A percentile compares a stretch with the other conserved stretches of the same genome.
Conservation (phyloP, 2,329 filamentous ascomycete genomes). For the Apiospora pterosperma region DNA sequence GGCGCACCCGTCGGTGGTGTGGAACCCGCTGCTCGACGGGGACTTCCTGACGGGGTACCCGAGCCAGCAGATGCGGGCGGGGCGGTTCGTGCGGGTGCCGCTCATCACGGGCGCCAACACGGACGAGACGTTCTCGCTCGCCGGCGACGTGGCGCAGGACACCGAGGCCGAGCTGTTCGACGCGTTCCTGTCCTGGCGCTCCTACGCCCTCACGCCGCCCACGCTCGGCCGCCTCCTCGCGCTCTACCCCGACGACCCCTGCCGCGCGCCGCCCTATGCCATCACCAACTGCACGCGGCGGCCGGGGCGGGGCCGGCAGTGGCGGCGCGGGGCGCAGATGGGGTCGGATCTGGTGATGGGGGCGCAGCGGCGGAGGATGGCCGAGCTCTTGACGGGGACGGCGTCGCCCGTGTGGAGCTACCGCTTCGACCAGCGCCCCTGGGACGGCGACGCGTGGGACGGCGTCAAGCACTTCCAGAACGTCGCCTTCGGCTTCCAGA, state of each 20-base stretch:
- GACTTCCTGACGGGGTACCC: conserved; percentile 45
- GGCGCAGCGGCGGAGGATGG: conserved; percentile 41
- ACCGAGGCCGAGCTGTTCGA: conserved; percentile 41
- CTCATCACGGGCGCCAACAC: conserved; percentile 46
- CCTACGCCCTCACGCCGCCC: conserved; percentile 41
- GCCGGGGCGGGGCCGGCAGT: conserved; percentile 34
- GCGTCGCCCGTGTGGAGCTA: conserved; percentile 41
- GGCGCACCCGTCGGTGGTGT: conserved; percentile 32
- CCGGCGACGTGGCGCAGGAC: conserved; percentile 30
- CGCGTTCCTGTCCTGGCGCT: conserved; percentile 38
- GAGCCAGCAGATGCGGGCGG: conserved; percentile 38
- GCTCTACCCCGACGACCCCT: conserved; percentile 46
- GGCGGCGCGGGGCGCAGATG: conserved; percentile 42
- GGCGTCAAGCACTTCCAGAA: conserved; percentile 47
- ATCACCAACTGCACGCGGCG: conserved; percentile 31
- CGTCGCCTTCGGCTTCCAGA: conserved; percentile 47
- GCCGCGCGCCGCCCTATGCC: conserved; percentile 40
- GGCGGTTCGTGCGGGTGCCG: conserved; percentile 40
- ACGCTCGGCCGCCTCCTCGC: conserved; percentile 40
- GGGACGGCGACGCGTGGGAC: conserved; percentile 35
- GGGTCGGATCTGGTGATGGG: conserved; percentile 47
- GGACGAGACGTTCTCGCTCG: conserved; percentile 43
- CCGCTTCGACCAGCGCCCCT: conserved; percentile 45
- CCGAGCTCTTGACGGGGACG: conserved; percentile 34
- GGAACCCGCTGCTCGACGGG: conserved; percentile 44